Percentiles rank a stretch among this genome's conserved stretches.
phyloP scores from a whole-genome alignment of 1,284 basidiomycete genomes.

The Sporisorium sorghi region DNA sequence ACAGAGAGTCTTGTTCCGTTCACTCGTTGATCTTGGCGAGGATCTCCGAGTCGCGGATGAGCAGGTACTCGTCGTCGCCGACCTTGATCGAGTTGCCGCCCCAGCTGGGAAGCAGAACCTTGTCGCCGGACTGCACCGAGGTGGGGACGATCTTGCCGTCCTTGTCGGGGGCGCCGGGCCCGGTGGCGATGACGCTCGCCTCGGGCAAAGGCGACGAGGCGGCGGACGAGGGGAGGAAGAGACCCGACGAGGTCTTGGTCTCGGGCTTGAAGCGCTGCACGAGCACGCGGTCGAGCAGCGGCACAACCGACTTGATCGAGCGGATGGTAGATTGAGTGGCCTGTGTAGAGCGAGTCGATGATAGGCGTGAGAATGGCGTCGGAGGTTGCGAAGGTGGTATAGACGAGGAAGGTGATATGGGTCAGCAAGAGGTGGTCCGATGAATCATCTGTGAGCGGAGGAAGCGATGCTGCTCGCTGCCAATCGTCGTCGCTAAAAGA shows the following conservation, averaged over 20 bases:
- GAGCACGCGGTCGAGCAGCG: constrained; percentile 93
- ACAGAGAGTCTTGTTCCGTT: constrained; percentile 46
- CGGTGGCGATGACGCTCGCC: constrained; percentile 94
- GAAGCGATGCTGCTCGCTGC: background rate
- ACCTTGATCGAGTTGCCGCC: constrained; percentile 96
- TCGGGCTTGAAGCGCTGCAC: constrained; percentile 95
- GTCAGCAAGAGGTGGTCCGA: background rate
- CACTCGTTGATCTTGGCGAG: constrained; percentile 96
- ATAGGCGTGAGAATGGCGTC: constrained; percentile 6
- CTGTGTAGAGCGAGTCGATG: constrained; percentile 7
- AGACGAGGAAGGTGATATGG: background rate
- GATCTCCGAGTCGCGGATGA: constrained; percentile 96
- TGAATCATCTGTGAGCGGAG: background rate
- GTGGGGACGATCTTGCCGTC: constrained; percentile 83
- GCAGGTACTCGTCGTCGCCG: constrained; percentile 94
- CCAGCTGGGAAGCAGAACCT: constrained; percentile 93
- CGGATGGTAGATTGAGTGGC: constrained; percentile 65
- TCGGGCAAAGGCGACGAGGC: constrained; percentile 88
- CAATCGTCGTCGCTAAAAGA: too few species aligned
- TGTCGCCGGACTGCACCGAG: constrained; percentile 86
- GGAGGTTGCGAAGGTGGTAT: constrained; percentile 2
- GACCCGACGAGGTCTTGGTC: constrained; percentile 73
- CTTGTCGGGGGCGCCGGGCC: constrained; percentile 89
- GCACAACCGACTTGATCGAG: constrained; percentile 90
- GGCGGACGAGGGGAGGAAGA: constrained; percentile 90